Percentiles rank a stretch among this genome's conserved stretches.
phyloP scores from a whole-genome alignment of 2,329 filamentous ascomycete genomes.

The Akanthomyces muscarius region DNA sequence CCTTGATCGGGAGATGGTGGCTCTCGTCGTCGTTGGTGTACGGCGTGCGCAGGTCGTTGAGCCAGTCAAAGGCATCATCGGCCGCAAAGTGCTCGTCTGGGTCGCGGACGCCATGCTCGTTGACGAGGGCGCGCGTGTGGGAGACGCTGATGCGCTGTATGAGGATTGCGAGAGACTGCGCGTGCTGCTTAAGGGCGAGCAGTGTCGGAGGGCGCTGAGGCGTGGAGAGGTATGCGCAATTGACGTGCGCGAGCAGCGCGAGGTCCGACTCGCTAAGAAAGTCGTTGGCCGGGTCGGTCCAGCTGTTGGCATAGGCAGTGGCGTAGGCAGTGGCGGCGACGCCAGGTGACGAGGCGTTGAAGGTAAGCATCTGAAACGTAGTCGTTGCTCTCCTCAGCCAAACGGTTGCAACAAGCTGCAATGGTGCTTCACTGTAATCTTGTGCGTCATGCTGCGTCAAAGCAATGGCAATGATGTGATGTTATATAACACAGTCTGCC shows the following conservation, averaged over 20 bases:
- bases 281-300: slow-evolving; percentile 23
- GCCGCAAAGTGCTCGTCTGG: slow-evolving; percentile 28
- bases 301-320: slow-evolving; percentile 26
- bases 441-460: neutral
- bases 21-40: slow-evolving; percentile 47
- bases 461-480: neutral
- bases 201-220: slow-evolving; percentile 50
- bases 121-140: slow-evolving; percentile 23
- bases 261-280: slow-evolving; percentile 23
- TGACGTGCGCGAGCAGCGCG: slow-evolving; percentile 40
- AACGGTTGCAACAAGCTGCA: neutral
- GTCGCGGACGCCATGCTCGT: slow-evolving; percentile 13
- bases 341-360: neutral
- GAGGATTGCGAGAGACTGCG: slow-evolving; percentile 52
- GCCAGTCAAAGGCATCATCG: slow-evolving; percentile 54
- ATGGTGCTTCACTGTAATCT: neutral
- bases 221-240: slow-evolving; percentile 56
- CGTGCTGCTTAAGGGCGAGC: slow-evolving; percentile 56
- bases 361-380: neutral
- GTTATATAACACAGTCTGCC: neutral
- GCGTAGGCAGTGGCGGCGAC: slow-evolving; percentile 28
- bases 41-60: slow-evolving; percentile 45
- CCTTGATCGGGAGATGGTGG: slow-evolving; percentile 45
- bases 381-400: neutral
- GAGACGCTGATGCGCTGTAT: slow-evolving; percentile 46